Conservation (phyloP, 257 asterid species). For the Ligustrum vulgare region DNA sequence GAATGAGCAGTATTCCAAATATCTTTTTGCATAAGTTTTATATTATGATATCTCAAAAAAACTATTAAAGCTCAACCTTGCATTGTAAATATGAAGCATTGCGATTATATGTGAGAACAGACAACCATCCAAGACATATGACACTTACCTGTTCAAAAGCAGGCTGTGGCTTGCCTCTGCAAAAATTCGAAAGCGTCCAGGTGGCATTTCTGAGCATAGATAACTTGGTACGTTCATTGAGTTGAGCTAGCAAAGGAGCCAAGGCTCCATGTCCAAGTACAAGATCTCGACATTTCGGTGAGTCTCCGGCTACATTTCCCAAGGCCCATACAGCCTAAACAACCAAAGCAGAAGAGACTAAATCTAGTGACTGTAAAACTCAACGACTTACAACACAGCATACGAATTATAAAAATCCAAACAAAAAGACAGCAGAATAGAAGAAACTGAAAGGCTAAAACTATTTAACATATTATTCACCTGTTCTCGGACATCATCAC, state of each 20-base stretch:
- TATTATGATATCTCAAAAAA: not conserved
- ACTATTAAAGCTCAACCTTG: not conserved
- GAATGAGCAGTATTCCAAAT: not conserved
- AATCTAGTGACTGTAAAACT: not conserved
- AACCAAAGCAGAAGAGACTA: not conserved
- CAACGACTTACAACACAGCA: not conserved
- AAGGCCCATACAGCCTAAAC: conserved; percentile 94
- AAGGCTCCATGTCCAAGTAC: conserved; percentile 78
- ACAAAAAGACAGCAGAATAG: not conserved
- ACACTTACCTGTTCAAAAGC: conserved; percentile 71
- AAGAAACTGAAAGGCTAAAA: not conserved
- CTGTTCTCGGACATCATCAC: conserved; percentile 96
- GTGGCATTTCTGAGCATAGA: conserved; percentile 96
- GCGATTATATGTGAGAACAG: not conserved
- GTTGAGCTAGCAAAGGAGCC: conserved; percentile 68
- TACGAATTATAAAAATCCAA: not conserved
- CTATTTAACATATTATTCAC: conserved; percentile 29
- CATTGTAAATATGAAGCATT: not conserved
- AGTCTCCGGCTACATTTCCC: conserved; percentile 95
- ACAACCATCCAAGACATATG: not conserved
- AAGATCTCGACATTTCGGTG: conserved; percentile 86
- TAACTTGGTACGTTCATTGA: conserved; percentile 75
- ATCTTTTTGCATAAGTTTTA: not conserved
- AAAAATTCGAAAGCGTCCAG: conserved; percentile 89
- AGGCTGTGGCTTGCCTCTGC: conserved; percentile 98